Percentiles rank a stretch among this genome's conserved stretches.
These are phyloP conservation scores for Pythium insidiosum DNA, from an alignment of 352 stramenopile species.

Conservation along the genomic window DNA sequence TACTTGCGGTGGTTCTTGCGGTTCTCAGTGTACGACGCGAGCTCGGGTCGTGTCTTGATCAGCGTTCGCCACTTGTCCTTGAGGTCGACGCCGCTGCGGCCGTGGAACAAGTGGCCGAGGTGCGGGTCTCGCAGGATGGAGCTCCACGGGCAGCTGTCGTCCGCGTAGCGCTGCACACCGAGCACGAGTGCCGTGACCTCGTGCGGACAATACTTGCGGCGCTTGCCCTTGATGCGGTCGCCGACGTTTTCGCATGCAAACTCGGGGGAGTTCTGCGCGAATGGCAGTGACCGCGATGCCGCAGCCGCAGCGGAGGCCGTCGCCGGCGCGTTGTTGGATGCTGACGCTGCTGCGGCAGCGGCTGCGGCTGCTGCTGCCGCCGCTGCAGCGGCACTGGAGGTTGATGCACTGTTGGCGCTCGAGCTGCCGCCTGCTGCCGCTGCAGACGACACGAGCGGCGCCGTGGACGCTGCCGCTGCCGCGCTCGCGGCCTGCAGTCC, in stretches of 20 bases:
- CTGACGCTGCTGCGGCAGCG: conserved; percentile 10
- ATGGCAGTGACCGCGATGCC: conserved; percentile 33
- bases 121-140: conserved; percentile 70
- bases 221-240: conserved; percentile 77
- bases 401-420: too few relatives aligned
- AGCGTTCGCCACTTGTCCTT: conserved; percentile 83
- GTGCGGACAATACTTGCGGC: conserved; percentile 76
- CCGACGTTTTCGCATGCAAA: conserved; percentile 80
- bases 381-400: conserved; percentile 23
- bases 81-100: conserved; percentile 65
- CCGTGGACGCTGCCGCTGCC: conserved; percentile 21
- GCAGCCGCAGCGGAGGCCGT: conserved; percentile 12
- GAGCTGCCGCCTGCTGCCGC: too few relatives aligned
- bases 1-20: conserved; percentile 86
- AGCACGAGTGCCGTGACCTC: conserved; percentile 78
- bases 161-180: conserved; percentile 75
- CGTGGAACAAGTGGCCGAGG: conserved; percentile 68
- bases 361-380: conserved; percentile 14
- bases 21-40: conserved; percentile 75
- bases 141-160: conserved; percentile 81
- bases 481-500: conserved; percentile 11
- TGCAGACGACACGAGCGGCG: too few relatives aligned
- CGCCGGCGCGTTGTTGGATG: neutral
- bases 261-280: conserved; percentile 62
- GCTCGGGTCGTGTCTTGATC: conserved; percentile 71